Evolutionary conservation across 176 grass and related monocot genomes (phyloP).

Genomic region (Eragrostis curvula): DNA sequence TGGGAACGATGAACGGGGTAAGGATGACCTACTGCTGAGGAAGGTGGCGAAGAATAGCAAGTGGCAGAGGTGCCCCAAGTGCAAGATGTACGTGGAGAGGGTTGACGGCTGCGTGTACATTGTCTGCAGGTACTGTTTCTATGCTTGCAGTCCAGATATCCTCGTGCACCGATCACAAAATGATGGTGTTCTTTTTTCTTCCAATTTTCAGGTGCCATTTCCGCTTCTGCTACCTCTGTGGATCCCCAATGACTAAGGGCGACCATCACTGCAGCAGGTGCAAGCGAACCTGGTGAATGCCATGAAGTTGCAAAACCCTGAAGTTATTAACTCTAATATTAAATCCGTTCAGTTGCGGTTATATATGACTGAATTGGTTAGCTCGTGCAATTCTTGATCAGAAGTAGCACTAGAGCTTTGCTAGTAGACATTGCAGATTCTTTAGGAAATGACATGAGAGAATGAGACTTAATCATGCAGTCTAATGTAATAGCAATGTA

Average conservation of each 20-base stretch:
- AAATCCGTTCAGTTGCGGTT: background rate
- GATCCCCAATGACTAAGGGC: slow-evolving; percentile 58
- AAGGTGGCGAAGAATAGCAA: slow-evolving; percentile 51
- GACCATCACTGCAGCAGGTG: slow-evolving; percentile 59
- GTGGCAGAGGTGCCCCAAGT: slow-evolving; percentile 87
- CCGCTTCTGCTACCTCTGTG: slow-evolving; percentile 85
- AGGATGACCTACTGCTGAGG: slow-evolving; percentile 63
- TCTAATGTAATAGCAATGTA: background rate
- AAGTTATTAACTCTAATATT: background rate
- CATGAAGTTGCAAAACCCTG: background rate
- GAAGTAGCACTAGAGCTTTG: background rate
- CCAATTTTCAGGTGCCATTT: slow-evolving; percentile 54
- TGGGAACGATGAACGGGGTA: slow-evolving; percentile 47
- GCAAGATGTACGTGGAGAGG: slow-evolving; percentile 85
- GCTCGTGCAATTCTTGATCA: background rate
- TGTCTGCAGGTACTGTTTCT: slow-evolving; percentile 60
- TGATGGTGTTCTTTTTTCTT: background rate
- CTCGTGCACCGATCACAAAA: background rate
- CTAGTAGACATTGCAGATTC: background rate
- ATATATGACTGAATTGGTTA: background rate
- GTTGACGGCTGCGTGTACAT: slow-evolving; percentile 62
- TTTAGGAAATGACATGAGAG: background rate
- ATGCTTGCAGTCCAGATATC: background rate
- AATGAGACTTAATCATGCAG: background rate
- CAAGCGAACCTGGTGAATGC: slow-evolving; percentile 40